Evolutionary conservation across 306 rosid species (phyloP), one percentile per base, ranked within the genome.

Genomic region (Medicago arabica): DNA sequence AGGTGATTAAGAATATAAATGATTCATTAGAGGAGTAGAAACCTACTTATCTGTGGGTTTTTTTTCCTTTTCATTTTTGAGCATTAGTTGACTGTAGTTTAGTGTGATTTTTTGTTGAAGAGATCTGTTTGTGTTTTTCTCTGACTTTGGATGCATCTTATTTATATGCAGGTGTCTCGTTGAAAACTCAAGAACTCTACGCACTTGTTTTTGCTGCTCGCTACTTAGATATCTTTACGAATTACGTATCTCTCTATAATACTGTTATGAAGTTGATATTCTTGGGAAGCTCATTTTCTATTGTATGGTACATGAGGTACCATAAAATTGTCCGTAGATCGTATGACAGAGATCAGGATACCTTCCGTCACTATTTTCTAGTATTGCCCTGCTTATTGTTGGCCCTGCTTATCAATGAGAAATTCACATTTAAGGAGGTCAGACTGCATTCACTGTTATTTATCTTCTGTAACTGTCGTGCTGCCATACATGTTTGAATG

Each of bases 101-200:
- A n/a, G 59, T 44, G n/a, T 17, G 9, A 4, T 71, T 39, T 72
- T 65, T 58, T 47, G 18, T 57, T 18, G 10, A 43, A 69, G 58
- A 46, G 46, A 38, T 47, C 44, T n/a, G 78, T n/a, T 11, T 25
- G 17, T 44, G 25, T 38, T 46, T 47, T 51, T n/a, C 19, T 57
- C 62, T 74, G 59, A 83, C 79, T 36, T 76, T 50, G 75, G 59
- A 3, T 67, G 38, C 74, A 57, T 61, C 67, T 63, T 70, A 23
- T 62, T 51, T 51, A 44, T 12, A 17, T 78, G 79, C 89, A 93
- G 98, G 98, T 72, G 78, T 90, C 68, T 93, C 98, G 13, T 72
- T 93, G 90, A 93, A 87, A 91, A 90, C 97, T 43, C 98, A 93
- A 88, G 98, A 93, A 81, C 98, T 93, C 69, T 93, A 86, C 59